A percentile compares a stretch with the other conserved stretches of the same genome.
These are phyloP conservation scores for Extremus antarcticus DNA, from an alignment of 495 filamentous ascomycete genomes.

Conservation along the genomic window DNA sequence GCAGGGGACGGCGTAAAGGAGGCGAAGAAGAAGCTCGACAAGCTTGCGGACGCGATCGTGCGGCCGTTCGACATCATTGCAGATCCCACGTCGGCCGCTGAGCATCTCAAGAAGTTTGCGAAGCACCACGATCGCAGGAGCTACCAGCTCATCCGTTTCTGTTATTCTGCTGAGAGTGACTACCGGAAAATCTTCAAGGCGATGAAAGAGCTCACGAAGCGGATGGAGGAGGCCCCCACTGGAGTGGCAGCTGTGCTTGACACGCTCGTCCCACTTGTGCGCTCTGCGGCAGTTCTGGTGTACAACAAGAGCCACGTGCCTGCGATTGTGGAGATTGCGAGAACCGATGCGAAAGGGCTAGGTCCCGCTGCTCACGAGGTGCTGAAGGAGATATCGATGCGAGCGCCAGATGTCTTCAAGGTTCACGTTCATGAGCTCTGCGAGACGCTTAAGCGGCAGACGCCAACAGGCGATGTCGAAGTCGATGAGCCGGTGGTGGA, in stretches of 20 bases:
- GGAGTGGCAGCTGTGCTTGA: constrained; percentile 52
- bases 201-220: constrained; percentile 78
- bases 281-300: constrained; percentile 68
- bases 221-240: constrained; percentile 53
- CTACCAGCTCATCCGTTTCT: constrained; percentile 79
- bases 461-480: constrained; percentile 53
- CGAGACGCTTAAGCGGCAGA: constrained; percentile 67
- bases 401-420: constrained; percentile 79
- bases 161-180: constrained; percentile 76
- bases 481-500: constrained; percentile 65
- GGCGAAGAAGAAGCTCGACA: constrained; percentile 55
- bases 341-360: constrained; percentile 66
- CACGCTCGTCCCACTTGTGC: constrained; percentile 72
- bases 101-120: constrained; percentile 80
- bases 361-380: constrained; percentile 77
- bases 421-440: constrained; percentile 88
- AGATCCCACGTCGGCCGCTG: constrained; percentile 52
- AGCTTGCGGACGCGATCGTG: constrained; percentile 54
- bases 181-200: constrained; percentile 83
- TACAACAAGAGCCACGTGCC: constrained; percentile 92
- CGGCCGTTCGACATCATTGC: constrained; percentile 49
- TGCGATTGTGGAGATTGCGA: constrained; percentile 74
- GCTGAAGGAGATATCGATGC: constrained; percentile 81
- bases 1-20: constrained; percentile 67
- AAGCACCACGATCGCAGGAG: constrained; percentile 82